Evolutionary conservation across 139 green algal species (phyloP), one percentile per base, ranked within the genome.

Genomic region (Astrephomene gubernaculifera): DNA sequence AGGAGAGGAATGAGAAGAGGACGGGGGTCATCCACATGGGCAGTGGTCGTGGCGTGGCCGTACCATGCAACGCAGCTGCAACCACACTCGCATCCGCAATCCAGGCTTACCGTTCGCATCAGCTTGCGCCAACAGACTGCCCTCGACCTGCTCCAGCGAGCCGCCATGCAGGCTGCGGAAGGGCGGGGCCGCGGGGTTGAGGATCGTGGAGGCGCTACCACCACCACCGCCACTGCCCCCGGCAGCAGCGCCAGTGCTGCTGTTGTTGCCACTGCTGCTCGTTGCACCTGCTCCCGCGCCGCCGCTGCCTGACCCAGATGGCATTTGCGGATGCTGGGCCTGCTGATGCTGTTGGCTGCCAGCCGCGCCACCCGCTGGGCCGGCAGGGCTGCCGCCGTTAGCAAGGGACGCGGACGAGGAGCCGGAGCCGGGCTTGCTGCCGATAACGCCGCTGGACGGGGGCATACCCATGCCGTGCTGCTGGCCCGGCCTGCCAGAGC

Each of bases 141-240:
- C 63, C 63, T 84, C 78, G 22, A 84, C 78, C 43, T 38, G 22
- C 78, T 84, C 78, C 78, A 84, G 63, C 5, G 43, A 67, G 31
- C 78, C 78, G 21, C 78, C 78, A 31, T 74, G 61, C 43, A 84
- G 78, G 78, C 78, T 74, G 63, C 78, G 78, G 78, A 84, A 84
- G 43, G 78, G 78, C 39, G 78, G 63, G 22, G 78, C 78, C 2
- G 78, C 41, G n/a, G 78, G 78, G 33, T 84, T 84, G 4, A 84
- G 78, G 57, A 75, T 61, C 41, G 78, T 84, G 1, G 78, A 65
- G 41, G 12, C 39, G 25, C 14, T 10, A 1, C 38, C 67, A 8
- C 41, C 41, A 41, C 41, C 41, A 17, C 27, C 69, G 8, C 39
- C 68, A 8, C 19, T 17, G 17, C 12, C 49, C 12, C 38, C 38